Percentiles rank a stretch among this genome's conserved stretches.
Conservation (phyloP, 768 basidiomycete genomes). For the Boletus patriciae region DNA sequence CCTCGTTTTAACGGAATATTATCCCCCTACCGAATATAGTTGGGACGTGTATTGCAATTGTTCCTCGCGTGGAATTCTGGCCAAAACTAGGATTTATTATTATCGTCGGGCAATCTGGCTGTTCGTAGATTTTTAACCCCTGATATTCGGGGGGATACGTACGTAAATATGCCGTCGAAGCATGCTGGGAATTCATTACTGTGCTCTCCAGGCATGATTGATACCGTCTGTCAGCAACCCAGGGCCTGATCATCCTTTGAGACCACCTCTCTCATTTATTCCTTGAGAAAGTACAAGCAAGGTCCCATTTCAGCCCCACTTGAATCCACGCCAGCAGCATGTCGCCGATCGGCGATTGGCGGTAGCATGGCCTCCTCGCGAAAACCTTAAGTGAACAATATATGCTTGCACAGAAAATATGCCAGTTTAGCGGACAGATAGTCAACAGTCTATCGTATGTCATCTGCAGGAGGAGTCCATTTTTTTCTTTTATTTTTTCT, state of each 20-base stretch:
- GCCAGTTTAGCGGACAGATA: neutral
- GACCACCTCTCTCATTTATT: neutral
- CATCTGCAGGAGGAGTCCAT: neutral
- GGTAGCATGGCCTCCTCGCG: conserved; percentile 26
- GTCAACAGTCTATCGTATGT: neutral
- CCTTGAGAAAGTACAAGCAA: neutral
- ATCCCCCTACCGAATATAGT: conserved; percentile 71
- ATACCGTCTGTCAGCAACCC: conserved; percentile 17
- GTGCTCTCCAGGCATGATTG: conserved; percentile 31
- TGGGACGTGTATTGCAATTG: conserved; percentile 58
- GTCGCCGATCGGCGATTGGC: conserved; percentile 32
- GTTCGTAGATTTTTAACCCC: conserved; percentile 53
- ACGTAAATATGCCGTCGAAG: conserved; percentile 51
- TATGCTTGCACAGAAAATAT: conserved; percentile 4
- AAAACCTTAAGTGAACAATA: conserved; percentile 11
- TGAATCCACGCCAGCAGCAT: conserved; percentile 4
- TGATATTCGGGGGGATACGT: conserved; percentile 57
- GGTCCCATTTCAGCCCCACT: neutral
- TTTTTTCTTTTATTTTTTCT: neutral
- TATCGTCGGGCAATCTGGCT: conserved; percentile 52
- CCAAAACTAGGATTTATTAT: conserved; percentile 61
- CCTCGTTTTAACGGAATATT: conserved; percentile 75
- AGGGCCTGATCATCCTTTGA: conserved; percentile 15
- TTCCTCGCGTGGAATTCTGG: conserved; percentile 64
- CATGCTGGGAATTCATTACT: conserved; percentile 39